A percentile compares a stretch with the other conserved stretches of the same genome.
These are phyloP conservation scores for Russula brevipes DNA, from an alignment of 768 basidiomycete species.

Conservation along the genomic window DNA sequence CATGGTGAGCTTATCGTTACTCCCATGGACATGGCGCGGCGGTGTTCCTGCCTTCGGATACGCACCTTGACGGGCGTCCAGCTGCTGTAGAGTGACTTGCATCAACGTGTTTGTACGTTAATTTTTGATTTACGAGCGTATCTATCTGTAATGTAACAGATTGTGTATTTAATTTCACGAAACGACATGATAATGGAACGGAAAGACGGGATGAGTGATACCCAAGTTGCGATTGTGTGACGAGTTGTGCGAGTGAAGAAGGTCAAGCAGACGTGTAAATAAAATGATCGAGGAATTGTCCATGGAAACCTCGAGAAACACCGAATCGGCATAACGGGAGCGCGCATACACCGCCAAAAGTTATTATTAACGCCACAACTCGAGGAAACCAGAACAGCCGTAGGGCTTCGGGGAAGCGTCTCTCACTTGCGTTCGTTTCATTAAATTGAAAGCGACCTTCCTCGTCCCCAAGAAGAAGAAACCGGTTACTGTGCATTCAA, in stretches of 20 bases:
- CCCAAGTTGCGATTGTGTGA: slow-evolving; percentile 12
- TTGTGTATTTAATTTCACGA: slow-evolving; percentile 15
- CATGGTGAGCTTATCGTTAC: slow-evolving; percentile 9
- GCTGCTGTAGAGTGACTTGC: slow-evolving; percentile 4
- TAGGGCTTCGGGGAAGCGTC: not conserved
- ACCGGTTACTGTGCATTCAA: not conserved
- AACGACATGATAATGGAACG: slow-evolving; percentile 11
- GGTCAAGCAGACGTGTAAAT: slow-evolving; percentile 2
- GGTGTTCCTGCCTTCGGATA: not conserved
- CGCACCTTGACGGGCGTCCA: slow-evolving; percentile 12
- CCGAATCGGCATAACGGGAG: not conserved
- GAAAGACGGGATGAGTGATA: not conserved
- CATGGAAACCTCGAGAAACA: slow-evolving; percentile 7
- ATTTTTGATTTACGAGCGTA: slow-evolving; percentile 14
- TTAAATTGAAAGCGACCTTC: not conserved
- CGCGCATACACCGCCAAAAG: not conserved
- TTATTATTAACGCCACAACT: not conserved
- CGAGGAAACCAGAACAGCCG: not conserved
- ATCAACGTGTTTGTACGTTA: slow-evolving; percentile 19
- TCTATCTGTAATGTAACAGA: slow-evolving; percentile 23
- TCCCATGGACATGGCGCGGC: slow-evolving; percentile 6
- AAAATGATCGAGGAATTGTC: slow-evolving; percentile 16
- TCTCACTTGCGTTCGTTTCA: not conserved
- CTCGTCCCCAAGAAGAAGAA: not conserved
- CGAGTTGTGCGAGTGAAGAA: not conserved